Evolutionary conservation across 2,329 filamentous ascomycete species (phyloP).

Genomic region (Aureobasidium sp.): DNA sequence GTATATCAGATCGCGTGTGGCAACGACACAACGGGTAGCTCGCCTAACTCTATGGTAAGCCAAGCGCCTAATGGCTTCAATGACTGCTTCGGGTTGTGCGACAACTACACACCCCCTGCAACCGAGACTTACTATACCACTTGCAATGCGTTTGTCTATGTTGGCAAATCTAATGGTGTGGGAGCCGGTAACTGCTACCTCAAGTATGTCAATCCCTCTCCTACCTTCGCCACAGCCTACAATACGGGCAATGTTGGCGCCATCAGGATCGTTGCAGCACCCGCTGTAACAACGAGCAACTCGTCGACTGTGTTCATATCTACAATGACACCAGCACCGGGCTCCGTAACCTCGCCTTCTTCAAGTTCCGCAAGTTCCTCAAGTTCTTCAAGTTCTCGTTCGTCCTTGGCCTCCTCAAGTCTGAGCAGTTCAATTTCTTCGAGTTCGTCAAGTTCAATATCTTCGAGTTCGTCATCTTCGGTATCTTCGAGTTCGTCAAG

Average conservation of each 20-base stretch:
- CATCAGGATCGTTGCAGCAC: background rate
- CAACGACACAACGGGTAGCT: background rate
- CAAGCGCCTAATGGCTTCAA: constrained; percentile 1
- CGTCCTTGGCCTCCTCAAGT: too few relatives aligned
- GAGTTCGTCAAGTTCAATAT: background rate
- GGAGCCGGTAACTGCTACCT: constrained; percentile 13
- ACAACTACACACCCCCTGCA: background rate
- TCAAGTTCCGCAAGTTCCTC: too few relatives aligned
- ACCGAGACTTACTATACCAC: background rate
- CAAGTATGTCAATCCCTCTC: background rate
- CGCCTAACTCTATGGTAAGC: too few relatives aligned
- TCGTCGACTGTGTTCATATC: background rate
- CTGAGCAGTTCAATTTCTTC: background rate
- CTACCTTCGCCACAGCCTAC: too few relatives aligned
- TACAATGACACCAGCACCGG: background rate
- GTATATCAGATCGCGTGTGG: constrained; percentile 11
- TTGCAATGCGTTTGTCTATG: constrained; percentile 11
- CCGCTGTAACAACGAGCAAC: too few relatives aligned
- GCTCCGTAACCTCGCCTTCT: background rate
- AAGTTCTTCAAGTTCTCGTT: too few relatives aligned
- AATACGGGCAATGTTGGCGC: background rate
- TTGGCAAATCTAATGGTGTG: constrained; percentile 7
- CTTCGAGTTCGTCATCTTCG: background rate
- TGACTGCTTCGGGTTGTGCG: constrained; percentile 12
- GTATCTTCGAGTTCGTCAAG: background rate